Evolutionary conservation across 495 filamentous ascomycete genomes (phyloP).

Genomic region (Penicillium flavigenum): DNA sequence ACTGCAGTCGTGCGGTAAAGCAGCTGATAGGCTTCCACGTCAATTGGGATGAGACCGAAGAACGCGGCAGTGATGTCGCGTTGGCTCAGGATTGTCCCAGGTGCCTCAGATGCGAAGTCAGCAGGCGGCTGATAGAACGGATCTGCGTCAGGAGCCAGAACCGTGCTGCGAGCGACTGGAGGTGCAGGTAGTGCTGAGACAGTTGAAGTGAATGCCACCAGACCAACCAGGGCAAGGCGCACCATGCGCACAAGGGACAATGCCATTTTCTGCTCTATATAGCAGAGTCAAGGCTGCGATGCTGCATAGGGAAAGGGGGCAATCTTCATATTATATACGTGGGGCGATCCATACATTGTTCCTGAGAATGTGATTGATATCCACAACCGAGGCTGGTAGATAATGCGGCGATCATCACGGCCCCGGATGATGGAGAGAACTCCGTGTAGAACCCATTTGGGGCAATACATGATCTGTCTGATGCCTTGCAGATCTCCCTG

Average conservation of each 20-base stretch:
- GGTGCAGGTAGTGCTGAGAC: conserved; percentile 19
- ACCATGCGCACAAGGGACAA: conserved; percentile 12
- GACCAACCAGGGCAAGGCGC: conserved; percentile 20
- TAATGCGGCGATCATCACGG: conserved; percentile 2
- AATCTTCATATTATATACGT: background rate
- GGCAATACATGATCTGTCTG: background rate
- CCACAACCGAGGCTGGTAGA: conserved; percentile 8
- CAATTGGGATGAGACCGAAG: conserved; percentile 33
- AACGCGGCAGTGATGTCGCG: conserved; percentile 28
- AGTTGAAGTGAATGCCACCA: conserved; percentile 21
- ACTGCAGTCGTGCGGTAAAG: conserved; percentile 34
- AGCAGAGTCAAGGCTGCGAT: background rate
- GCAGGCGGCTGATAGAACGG: conserved; percentile 37
- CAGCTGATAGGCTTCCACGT: conserved; percentile 30
- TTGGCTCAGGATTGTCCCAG: conserved; percentile 32
- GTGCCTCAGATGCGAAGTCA: conserved; percentile 26
- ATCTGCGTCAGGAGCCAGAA: conserved; percentile 25
- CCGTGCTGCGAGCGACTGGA: conserved; percentile 10
- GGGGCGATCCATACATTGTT: background rate
- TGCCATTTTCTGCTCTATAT: conserved; percentile 6
- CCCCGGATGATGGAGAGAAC: background rate
- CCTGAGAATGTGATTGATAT: conserved; percentile 8
- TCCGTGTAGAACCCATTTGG: background rate
- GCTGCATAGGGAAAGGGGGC: background rate
- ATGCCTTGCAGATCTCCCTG: background rate